These are phyloP conservation scores for Fusarium acutatum DNA, from an alignment of 2,329 filamentous ascomycete species.

Conservation along the genomic window DNA sequence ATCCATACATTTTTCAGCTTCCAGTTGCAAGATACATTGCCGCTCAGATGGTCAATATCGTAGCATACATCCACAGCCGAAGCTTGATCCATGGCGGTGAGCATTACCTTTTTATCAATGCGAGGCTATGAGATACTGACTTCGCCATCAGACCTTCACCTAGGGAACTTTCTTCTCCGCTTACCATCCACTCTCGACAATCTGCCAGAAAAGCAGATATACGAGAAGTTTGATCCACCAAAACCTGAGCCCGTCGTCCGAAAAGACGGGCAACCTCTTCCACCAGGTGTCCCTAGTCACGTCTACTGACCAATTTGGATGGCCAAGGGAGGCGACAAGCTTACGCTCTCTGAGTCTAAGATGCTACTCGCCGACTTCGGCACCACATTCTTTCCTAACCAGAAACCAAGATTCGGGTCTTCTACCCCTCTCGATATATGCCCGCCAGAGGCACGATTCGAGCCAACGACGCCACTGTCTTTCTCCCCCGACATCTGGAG, in stretches of 20 bases:
- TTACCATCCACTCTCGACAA: slow-evolving; percentile 27
- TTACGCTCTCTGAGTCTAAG: slow-evolving; percentile 37
- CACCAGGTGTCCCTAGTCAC: slow-evolving; percentile 41
- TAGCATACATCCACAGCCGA: slow-evolving; percentile 42
- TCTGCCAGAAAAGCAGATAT: slow-evolving; percentile 34
- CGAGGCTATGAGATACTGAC: background rate
- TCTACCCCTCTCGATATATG: slow-evolving; percentile 41
- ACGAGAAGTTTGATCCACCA: slow-evolving; percentile 36
- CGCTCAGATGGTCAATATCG: slow-evolving; percentile 41
- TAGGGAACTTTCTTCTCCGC: slow-evolving; percentile 47
- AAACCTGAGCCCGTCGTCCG: slow-evolving; percentile 28
- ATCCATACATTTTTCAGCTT: slow-evolving; percentile 36
- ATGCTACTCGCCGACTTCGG: slow-evolving; percentile 46
- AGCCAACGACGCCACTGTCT: slow-evolving; percentile 44
- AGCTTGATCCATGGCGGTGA: slow-evolving; percentile 46
- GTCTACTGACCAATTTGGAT: slow-evolving; percentile 46
- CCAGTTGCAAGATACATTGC: slow-evolving; percentile 40
- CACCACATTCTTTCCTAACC: slow-evolving; percentile 42
- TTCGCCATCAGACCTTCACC: slow-evolving; percentile 41
- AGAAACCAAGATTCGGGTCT: slow-evolving; percentile 36
- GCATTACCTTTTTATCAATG: no score
- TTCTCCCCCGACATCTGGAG: slow-evolving; percentile 52
- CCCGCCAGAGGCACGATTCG: slow-evolving; percentile 48
- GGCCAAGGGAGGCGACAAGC: slow-evolving; percentile 41
- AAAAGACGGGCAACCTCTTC: slow-evolving; percentile 19